Conservation (phyloP, 2,329 filamentous ascomycete species). For the Beauveria bassiana region DNA sequence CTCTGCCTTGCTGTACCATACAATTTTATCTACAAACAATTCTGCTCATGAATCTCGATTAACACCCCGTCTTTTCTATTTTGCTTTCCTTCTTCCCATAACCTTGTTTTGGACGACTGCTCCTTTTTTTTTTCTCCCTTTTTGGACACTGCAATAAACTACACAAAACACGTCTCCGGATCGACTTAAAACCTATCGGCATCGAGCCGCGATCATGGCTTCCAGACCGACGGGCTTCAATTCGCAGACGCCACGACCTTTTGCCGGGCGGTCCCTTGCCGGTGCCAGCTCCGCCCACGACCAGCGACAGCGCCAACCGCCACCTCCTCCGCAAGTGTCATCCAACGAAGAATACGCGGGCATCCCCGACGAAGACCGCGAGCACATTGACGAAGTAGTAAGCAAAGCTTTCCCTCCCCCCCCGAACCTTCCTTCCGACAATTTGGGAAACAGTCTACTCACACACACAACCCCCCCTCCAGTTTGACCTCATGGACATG, state of each 20-base stretch:
- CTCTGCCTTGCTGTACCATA: slow-evolving; percentile 4
- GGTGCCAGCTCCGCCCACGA: slow-evolving; percentile 20
- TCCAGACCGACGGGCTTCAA: slow-evolving; percentile 23
- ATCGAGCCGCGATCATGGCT: neutral
- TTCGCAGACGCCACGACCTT: slow-evolving; percentile 31
- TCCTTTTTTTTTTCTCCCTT: neutral
- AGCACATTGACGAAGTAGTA: slow-evolving; percentile 92
- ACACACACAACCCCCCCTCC: neutral
- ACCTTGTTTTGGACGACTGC: neutral
- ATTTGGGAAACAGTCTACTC: neutral
- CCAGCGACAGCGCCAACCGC: slow-evolving; percentile 20
- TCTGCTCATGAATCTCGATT: neutral
- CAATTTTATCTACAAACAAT: neutral
- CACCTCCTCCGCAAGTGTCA: slow-evolving; percentile 27
- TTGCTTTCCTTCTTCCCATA: neutral
- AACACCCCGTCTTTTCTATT: neutral
- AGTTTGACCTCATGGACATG: slow-evolving; percentile 95
- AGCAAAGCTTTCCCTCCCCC: slow-evolving; percentile 21
- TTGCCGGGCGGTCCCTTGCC: slow-evolving; percentile 27
- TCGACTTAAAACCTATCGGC: neutral
- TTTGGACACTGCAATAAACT: neutral
- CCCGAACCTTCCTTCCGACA: neutral
- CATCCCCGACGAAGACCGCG: slow-evolving; percentile 79
- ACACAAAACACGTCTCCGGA: neutral
- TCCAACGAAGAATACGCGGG: slow-evolving; percentile 31